A percentile compares a stretch with the other conserved stretches of the same genome.
These are phyloP conservation scores for Sporothrix schenckii DNA, from an alignment of 2,329 filamentous ascomycete species.

Conservation along the genomic window DNA sequence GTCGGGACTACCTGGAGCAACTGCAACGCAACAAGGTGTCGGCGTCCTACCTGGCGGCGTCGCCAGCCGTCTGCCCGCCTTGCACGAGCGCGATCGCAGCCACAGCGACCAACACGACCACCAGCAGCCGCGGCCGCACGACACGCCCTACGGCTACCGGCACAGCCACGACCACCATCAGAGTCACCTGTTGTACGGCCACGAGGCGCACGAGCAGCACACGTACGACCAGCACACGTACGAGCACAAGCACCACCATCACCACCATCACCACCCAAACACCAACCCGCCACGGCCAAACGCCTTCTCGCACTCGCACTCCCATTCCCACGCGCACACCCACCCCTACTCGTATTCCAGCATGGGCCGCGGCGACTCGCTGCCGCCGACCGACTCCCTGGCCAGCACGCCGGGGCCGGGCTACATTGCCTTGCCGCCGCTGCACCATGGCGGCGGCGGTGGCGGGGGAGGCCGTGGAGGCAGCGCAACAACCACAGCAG, in stretches of 20 bases:
- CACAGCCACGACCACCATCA: slow-evolving; percentile 8
- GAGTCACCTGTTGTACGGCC: slow-evolving; percentile 26
- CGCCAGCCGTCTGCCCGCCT: slow-evolving; percentile 18
- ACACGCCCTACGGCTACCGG: slow-evolving; percentile 35
- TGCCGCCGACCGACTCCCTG: slow-evolving; percentile 62
- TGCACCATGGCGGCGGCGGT: slow-evolving; percentile 20
- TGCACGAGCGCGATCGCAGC: slow-evolving; percentile 29
- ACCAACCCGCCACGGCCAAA: slow-evolving; percentile 46
- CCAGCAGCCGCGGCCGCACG: slow-evolving; percentile 38
- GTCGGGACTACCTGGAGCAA: slow-evolving; percentile 46
- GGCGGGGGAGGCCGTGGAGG: not conserved
- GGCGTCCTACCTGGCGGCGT: slow-evolving; percentile 53
- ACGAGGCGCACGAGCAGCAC: slow-evolving; percentile 35
- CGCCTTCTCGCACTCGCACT: slow-evolving; percentile 57
- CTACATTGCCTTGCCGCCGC: slow-evolving; percentile 42
- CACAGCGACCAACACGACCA: slow-evolving; percentile 22
- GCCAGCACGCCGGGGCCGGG: slow-evolving; percentile 55
- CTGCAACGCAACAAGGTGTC: slow-evolving; percentile 55
- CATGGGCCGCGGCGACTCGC: slow-evolving; percentile 53
- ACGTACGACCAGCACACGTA: slow-evolving; percentile 7
- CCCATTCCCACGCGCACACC: slow-evolving; percentile 56
- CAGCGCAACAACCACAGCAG: not conserved
- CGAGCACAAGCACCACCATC: slow-evolving; percentile 24
- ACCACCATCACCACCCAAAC: slow-evolving; percentile 25
- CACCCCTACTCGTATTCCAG: slow-evolving; percentile 50